Percentiles rank a stretch among this genome's conserved stretches.
Evolutionary conservation across 257 asterid species (phyloP).

Genomic region (Coffea eugenioides): DNA sequence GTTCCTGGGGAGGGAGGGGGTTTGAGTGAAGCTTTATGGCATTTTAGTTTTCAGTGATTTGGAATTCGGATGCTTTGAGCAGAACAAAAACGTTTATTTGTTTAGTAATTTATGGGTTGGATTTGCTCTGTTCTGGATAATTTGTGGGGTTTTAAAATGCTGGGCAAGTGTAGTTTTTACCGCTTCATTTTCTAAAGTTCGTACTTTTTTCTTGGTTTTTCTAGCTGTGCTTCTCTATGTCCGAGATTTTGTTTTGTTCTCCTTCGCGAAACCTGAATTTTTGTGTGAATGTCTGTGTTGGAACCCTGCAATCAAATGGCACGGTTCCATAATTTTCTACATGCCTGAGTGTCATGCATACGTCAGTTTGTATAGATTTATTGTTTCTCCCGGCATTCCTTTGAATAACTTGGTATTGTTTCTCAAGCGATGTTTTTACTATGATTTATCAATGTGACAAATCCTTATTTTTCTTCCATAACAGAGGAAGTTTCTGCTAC

Average conservation of each 20-base stretch:
- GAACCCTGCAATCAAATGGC: not conserved
- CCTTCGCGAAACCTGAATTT: not conserved
- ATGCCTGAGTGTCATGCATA: not conserved
- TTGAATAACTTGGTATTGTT: too few species aligned
- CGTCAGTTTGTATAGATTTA: not conserved
- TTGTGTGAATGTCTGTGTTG: not conserved
- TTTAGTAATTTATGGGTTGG: not conserved
- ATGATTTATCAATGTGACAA: not conserved
- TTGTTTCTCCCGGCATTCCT: not conserved
- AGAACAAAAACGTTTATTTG: not conserved
- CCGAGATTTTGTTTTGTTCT: not conserved
- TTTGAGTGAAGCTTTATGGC: not conserved
- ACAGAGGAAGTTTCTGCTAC: not conserved
- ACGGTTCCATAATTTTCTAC: not conserved
- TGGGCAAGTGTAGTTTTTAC: too few species aligned
- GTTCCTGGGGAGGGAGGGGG: not conserved
- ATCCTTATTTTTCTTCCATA: not conserved
- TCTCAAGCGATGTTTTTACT: not conserved
- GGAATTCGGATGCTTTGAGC: not conserved
- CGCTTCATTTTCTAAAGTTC: not conserved
- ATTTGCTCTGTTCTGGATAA: not conserved
- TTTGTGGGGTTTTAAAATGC: not conserved
- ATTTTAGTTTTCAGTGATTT: not conserved
- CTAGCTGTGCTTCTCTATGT: not conserved
- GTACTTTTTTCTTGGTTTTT: not conserved